These are phyloP conservation scores for Mucor indicus DNA, from an alignment of 371 early-diverging fungal genomes.

Conservation along the genomic window DNA sequence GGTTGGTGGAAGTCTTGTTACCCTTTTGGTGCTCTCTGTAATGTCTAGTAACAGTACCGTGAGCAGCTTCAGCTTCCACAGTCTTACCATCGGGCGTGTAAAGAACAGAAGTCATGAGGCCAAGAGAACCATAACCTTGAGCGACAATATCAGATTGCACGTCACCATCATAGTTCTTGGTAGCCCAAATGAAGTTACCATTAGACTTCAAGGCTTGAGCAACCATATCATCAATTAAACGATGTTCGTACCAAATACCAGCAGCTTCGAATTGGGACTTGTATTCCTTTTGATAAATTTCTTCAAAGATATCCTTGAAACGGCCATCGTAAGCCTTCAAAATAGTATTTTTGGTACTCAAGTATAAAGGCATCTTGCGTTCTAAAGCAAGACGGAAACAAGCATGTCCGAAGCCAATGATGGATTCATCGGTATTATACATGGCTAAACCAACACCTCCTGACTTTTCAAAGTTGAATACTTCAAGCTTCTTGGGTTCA, in stretches of 20 bases:
- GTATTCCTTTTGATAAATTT: conserved; percentile 79
- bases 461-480: conserved; percentile 75
- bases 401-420: conserved; percentile 89
- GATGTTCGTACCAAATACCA: conserved; percentile 96
- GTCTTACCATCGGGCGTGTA: conserved; percentile 95
- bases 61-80: conserved; percentile 95
- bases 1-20: conserved; percentile 89
- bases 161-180: conserved; percentile 96
- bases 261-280: conserved; percentile 68
- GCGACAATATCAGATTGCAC: conserved; percentile 94
- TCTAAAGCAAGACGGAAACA: conserved; percentile 92
- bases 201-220: conserved; percentile 94
- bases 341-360: conserved; percentile 97
- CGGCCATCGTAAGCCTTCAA: conserved; percentile 96
- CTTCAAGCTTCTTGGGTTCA: conserved; percentile 58
- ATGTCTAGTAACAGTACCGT: conserved; percentile 96
- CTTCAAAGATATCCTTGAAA: conserved; percentile 96
- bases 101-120: conserved; percentile 95
- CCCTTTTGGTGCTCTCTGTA: conserved; percentile 96
- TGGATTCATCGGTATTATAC: conserved; percentile 94
- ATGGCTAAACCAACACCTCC: conserved; percentile 93
- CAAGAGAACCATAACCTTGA: conserved; percentile 90
- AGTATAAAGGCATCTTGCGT: conserved; percentile 88
- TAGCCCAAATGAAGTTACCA: conserved; percentile 95
- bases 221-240: conserved; percentile 98